Evolutionary conservation across 2,329 filamentous ascomycete species (phyloP), one percentile per base, ranked within the genome.

Genomic region (Aureobasidium leucospermi): DNA sequence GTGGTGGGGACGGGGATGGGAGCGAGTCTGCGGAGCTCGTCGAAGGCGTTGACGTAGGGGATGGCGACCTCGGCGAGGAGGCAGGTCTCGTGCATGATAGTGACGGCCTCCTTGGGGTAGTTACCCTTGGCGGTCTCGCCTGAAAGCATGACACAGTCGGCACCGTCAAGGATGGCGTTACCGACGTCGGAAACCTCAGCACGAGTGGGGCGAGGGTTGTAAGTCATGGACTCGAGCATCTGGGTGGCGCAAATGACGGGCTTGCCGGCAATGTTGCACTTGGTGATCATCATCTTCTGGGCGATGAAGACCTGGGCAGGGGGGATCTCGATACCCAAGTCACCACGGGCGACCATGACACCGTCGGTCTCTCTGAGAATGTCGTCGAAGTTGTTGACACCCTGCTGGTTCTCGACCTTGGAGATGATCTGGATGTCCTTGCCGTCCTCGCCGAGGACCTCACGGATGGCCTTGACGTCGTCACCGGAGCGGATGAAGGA

Each of bases 221-320:
- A 96, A 77, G 96, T 99, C 94, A 99, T 99, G 67, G 91, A 96
- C 85, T 99, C 94, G 68, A 99, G 85, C 94, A 99, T 99, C 82
- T 99, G 94, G 42, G 94, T 99, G 62, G 94, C 94, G 78, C 93
- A 97, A 75, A 99, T 96, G 75, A 93, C 92, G 67, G 94, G 94
- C 85, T 99, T 99, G 78, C 94, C 94, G 68, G 91, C 92, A 73
- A 96, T 86, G 83, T 99, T 99, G 86, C 94, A 99, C 87, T 97
- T 97, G 78, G 94, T 92, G 77, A 99, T 99, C 85, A 99, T 92
- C 90, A 99, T 99, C 88, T 99, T 99, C 83, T 99, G 94, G 60
- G 94, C 94, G 68, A 96, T 90, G 78, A 99, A 99, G 67, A 99
- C 94, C 83, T 99, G 94, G 65, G 93, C 90, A 63, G 94, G 93